phyloP scores from a whole-genome alignment of 257 asterid species.

The Cinchona pubescens region DNA sequence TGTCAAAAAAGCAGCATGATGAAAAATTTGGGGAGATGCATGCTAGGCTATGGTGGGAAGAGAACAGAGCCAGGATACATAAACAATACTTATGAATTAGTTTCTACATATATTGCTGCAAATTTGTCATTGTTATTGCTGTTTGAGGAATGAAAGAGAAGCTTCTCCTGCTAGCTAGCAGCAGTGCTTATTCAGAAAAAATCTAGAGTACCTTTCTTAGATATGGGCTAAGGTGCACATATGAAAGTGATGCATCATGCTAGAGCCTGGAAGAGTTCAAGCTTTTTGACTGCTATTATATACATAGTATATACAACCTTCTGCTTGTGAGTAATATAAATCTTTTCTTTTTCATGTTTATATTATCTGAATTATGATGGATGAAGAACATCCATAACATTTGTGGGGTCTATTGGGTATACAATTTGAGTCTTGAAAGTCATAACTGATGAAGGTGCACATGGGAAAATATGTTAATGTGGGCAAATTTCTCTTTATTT shows the following conservation, averaged over 20 bases:
- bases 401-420: slow-evolving; percentile 16
- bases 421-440: slow-evolving; percentile 17
- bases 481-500: neutral
- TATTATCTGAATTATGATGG: slow-evolving; percentile 16
- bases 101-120: neutral
- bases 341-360: slow-evolving; percentile 7
- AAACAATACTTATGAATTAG: slow-evolving; percentile 61
- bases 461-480: slow-evolving; percentile 6
- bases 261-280: neutral
- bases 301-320: slow-evolving; percentile 15
- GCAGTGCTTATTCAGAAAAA: neutral
- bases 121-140: too few relatives aligned
- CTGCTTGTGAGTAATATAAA: slow-evolving; percentile 24
- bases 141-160: slow-evolving; percentile 10
- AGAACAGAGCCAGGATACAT: slow-evolving; percentile 78
- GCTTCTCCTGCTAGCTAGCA: slow-evolving; percentile 1
- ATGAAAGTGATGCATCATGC: slow-evolving; percentile 20
- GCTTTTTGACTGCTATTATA: slow-evolving; percentile 19
- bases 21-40: slow-evolving; percentile 83
- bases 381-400: slow-evolving; percentile 15
- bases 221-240: neutral
- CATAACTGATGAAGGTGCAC: slow-evolving; percentile 16
- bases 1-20: slow-evolving; percentile 53
- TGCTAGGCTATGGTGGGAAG: slow-evolving; percentile 93
- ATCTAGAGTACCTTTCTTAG: neutral